A percentile compares a stretch with the other conserved stretches of the same genome.
phyloP scores from a whole-genome alignment of 2,329 filamentous ascomycete species.

The Xylaria sp. region DNA sequence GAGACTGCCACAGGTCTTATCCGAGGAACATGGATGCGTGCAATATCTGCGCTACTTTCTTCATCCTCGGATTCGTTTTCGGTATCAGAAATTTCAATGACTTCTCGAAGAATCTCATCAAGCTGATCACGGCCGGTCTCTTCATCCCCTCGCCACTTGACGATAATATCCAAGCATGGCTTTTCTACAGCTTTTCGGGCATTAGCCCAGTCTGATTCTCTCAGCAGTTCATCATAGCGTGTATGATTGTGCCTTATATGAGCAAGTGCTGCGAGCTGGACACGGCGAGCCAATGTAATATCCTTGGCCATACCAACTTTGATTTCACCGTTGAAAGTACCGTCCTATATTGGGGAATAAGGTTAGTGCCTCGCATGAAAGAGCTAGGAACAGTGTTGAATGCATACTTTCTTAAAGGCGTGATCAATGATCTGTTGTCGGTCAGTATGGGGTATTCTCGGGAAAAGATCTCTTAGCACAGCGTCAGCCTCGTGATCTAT shows the following conservation, averaged over 20 bases:
- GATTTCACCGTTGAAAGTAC: constrained; percentile 56
- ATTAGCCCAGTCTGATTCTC: constrained; percentile 62
- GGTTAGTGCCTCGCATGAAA: constrained; percentile 14
- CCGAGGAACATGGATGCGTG: constrained; percentile 16
- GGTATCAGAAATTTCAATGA: constrained; percentile 69
- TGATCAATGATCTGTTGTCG: constrained; percentile 66
- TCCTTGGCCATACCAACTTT: constrained; percentile 63
- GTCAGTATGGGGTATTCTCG: constrained; percentile 68
- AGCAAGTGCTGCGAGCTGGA: constrained; percentile 68
- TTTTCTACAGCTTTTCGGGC: constrained; percentile 66
- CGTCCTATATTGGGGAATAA: constrained; percentile 48
- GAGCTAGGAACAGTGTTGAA: neutral
- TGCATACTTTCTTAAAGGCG: constrained; percentile 65
- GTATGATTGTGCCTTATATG: constrained; percentile 72
- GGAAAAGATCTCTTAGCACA: constrained; percentile 67
- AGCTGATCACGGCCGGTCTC: constrained; percentile 71
- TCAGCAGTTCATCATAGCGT: constrained; percentile 66
- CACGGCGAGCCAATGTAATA: constrained; percentile 64
- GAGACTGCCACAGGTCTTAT: constrained; percentile 9
- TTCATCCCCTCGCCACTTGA: constrained; percentile 75
- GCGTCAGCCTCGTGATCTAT: constrained; percentile 68
- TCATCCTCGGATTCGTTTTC: constrained; percentile 52
- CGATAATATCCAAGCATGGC: constrained; percentile 66
- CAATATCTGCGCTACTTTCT: constrained; percentile 31
- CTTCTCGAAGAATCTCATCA: constrained; percentile 69